A percentile compares a stretch with the other conserved stretches of the same genome.
Conservation (phyloP, 1,139 yeast species). For the Pichia sp. region DNA sequence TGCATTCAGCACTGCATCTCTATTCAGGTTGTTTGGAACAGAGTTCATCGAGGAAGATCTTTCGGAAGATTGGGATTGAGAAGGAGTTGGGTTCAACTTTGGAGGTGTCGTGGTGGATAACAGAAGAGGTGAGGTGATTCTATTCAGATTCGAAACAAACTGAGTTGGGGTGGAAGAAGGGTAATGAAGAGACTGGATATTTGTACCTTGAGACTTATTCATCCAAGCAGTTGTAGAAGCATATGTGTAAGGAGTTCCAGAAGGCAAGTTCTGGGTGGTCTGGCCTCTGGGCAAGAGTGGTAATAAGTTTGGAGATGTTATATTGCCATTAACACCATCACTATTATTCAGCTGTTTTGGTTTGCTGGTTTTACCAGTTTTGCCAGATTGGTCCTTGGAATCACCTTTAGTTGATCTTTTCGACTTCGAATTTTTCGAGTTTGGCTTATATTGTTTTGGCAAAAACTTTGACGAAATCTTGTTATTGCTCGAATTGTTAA, state of each 20-base stretch:
- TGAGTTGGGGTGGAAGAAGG: constrained; percentile 69
- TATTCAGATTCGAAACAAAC: constrained; percentile 59
- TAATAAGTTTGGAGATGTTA: constrained; percentile 29
- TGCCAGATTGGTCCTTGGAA: not conserved
- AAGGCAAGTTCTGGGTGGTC: constrained; percentile 18
- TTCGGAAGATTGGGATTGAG: constrained; percentile 32
- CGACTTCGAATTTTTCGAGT: constrained; percentile 17
- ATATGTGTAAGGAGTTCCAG: constrained; percentile 32
- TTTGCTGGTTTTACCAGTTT: not conserved
- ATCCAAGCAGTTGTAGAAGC: constrained; percentile 28
- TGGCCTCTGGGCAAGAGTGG: constrained; percentile 31
- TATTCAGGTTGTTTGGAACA: constrained; percentile 17
- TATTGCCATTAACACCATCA: not conserved
- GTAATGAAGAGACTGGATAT: constrained; percentile 52
- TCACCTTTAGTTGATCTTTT: constrained; percentile 2
- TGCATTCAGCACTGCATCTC: constrained; percentile 33
- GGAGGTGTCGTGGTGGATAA: constrained; percentile 37
- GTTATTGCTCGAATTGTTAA: not conserved
- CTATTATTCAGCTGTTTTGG: not conserved
- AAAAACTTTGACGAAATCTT: constrained; percentile 27
- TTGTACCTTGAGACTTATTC: constrained; percentile 29
- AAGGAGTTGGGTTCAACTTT: constrained; percentile 30
- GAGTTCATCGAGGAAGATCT: constrained; percentile 25
- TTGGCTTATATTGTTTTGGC: constrained; percentile 34
- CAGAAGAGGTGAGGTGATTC: constrained; percentile 61